These are phyloP conservation scores for Erythrophleum ivorense DNA, from an alignment of 331 rosid genomes.

Conservation along the genomic window DNA sequence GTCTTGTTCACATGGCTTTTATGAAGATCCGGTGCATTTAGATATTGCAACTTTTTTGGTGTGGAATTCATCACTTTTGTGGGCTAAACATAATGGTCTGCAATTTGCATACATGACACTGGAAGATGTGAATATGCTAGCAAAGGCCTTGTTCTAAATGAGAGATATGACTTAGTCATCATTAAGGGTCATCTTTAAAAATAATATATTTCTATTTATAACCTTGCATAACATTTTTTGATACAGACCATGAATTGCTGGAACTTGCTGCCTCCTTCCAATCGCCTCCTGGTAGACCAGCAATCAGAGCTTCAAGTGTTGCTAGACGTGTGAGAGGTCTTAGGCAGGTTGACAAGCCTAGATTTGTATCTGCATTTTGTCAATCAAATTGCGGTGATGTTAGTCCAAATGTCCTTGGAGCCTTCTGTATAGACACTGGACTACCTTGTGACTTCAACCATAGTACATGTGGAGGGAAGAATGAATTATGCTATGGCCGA, in stretches of 20 bases:
- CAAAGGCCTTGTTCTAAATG: constrained; percentile 5
- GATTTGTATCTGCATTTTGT: constrained; percentile 89
- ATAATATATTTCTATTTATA: constrained; percentile 17
- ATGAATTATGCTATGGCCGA: constrained; percentile 79
- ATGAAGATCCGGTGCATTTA: neutral
- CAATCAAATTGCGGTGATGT: constrained; percentile 97
- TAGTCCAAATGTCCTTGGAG: constrained; percentile 90
- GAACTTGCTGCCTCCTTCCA: constrained; percentile 81
- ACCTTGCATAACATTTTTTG: constrained; percentile 27
- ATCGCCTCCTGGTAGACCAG: constrained; percentile 69
- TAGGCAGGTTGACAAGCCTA: constrained; percentile 63
- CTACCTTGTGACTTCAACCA: constrained; percentile 95
- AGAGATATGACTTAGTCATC: constrained; percentile 17
- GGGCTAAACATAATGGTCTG: neutral
- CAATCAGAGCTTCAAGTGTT: constrained; percentile 56
- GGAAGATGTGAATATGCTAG: neutral
- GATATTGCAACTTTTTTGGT: constrained; percentile 1
- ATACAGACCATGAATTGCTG: constrained; percentile 71
- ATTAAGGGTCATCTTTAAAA: constrained; percentile 13
- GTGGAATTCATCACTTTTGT: constrained; percentile 21
- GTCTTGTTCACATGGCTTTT: constrained; percentile 8
- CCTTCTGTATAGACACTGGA: constrained; percentile 85
- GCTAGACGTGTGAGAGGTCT: constrained; percentile 77
- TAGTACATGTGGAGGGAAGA: constrained; percentile 90
- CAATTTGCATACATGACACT: constrained; percentile 11